Base-by-base conservation (phyloP, 2,329 filamentous ascomycete species). In the Escovopsis weberi region DNA sequence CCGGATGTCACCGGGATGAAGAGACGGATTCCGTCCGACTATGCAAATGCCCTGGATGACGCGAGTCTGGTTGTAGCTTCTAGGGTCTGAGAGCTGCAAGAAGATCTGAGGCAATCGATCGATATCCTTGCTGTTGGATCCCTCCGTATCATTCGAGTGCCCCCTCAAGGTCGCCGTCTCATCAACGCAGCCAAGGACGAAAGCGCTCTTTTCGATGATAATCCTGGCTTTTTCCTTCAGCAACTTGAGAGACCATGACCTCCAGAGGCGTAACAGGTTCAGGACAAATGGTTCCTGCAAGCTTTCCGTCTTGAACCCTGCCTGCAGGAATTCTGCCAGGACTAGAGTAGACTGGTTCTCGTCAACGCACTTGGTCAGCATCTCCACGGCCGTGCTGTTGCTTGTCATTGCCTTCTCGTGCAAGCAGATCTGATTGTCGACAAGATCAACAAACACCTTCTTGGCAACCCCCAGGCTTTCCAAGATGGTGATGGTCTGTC, bases 171-270 rank as follows among this genome's bases (percentile, higher is more conserved):
- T 82, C 1, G 67, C 72, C 0, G 83, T 89, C 60, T 98, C 91
- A 50, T 98, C 91, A 6, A 89, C 76, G 47, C 85, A 87, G 3
- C 89, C 91, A 6, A 96, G 73, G 0, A 96, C 69, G 55, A 93
- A 94, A 1, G 87, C 88, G 1, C 89, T 87, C 45, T 89, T 64
- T 6, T 86, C 78, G 9, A 98, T 73, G 2, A 78, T 70, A 37
- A 98, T 85, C 26, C 82, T 81, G 0, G 89, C 87, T 53, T 95
- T 96, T 51, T 96, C 87, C 52, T 94, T 95, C 15, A 98, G 71
- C 11, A 82, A 74, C 55, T 94, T 94, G 50, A 94, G 75, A 1
- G 82, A 85, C 84, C 85, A 96, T 2, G 85, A 76, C 48, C 82
- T 74, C 89, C 91, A 98, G 0, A 96, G 68, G 33, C 78, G 74